These are phyloP conservation scores for Diaporthe eres DNA, from an alignment of 2,329 filamentous ascomycete species.

Conservation along the genomic window DNA sequence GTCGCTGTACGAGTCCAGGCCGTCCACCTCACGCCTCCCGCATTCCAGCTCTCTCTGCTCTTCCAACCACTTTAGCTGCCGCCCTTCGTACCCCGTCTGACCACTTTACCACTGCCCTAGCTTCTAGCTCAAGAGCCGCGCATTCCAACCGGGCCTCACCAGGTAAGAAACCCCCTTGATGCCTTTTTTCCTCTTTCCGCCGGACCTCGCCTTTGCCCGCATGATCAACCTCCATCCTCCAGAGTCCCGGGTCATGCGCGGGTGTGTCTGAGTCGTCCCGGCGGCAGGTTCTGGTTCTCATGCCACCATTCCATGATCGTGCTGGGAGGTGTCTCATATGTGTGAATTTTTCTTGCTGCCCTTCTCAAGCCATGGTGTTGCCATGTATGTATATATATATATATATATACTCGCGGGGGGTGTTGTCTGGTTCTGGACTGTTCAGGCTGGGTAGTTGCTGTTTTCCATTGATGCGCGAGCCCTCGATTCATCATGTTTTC, in stretches of 20 bases:
- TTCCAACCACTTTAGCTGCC: constrained; percentile 1
- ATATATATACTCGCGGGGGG: constrained; percentile 6
- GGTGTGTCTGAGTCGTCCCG: constrained; percentile 11
- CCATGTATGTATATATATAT: neutral
- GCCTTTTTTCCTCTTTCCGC: neutral
- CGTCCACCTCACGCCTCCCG: neutral
- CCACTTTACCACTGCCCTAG: constrained; percentile 23
- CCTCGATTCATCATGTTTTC: constrained; percentile 8
- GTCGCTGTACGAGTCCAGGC: neutral
- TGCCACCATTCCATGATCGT: constrained; percentile 31
- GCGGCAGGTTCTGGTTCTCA: neutral
- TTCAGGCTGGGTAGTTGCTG: neutral
- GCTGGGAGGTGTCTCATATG: constrained; percentile 25
- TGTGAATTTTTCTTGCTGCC: neutral
- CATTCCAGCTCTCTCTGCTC: neutral
- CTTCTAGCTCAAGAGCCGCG: constrained; percentile 19
- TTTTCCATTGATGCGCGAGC: neutral
- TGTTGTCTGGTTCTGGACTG: neutral
- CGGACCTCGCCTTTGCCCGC: neutral
- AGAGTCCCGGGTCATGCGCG: constrained; percentile 18
- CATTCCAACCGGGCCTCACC: constrained; percentile 24
- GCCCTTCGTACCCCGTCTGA: constrained; percentile 3
- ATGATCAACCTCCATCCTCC: constrained; percentile 13
- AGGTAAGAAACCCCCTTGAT: constrained; percentile 17
- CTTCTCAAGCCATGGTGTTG: constrained; percentile 5